Evolutionary conservation across 495 filamentous ascomycete species (phyloP).

Genomic region (Lentithecium fluviatile): DNA sequence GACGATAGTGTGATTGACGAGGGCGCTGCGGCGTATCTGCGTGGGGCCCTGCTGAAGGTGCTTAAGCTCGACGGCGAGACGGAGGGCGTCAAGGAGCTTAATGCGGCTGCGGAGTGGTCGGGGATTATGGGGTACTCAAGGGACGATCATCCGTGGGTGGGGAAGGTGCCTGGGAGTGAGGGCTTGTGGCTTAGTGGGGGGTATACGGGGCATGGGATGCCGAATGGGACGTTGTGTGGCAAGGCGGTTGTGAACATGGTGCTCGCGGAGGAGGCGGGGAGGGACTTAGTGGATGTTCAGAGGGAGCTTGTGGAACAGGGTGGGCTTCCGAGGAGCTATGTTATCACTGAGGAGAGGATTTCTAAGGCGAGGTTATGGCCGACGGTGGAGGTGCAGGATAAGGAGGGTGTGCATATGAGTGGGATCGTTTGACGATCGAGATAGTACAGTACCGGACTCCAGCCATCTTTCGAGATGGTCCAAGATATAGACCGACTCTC

Average conservation of each 20-base stretch:
- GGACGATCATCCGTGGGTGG: conserved; percentile 70
- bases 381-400: conserved; percentile 35
- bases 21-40: conserved; percentile 52
- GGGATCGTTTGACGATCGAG: conserved; percentile 1
- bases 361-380: conserved; percentile 32
- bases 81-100: conserved; percentile 49
- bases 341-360: conserved; percentile 41
- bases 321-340: conserved; percentile 38
- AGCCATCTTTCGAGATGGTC: too few species aligned
- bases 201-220: conserved; percentile 75
- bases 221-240: conserved; percentile 67
- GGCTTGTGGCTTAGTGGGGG: conserved; percentile 42
- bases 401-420: conserved; percentile 9
- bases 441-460: not conserved
- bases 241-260: conserved; percentile 67
- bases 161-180: conserved; percentile 48
- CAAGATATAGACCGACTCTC: too few species aligned
- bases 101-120: conserved; percentile 67
- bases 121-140: conserved; percentile 79
- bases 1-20: conserved; percentile 58
- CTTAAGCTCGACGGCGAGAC: conserved; percentile 45
- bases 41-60: conserved; percentile 44
- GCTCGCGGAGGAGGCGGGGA: conserved; percentile 39
- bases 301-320: conserved; percentile 26
- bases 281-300: not conserved